A percentile compares a stretch with the other conserved stretches of the same genome.
Conservation (phyloP, 805 yeast species). For the Wickerhamomyces bovis region DNA sequence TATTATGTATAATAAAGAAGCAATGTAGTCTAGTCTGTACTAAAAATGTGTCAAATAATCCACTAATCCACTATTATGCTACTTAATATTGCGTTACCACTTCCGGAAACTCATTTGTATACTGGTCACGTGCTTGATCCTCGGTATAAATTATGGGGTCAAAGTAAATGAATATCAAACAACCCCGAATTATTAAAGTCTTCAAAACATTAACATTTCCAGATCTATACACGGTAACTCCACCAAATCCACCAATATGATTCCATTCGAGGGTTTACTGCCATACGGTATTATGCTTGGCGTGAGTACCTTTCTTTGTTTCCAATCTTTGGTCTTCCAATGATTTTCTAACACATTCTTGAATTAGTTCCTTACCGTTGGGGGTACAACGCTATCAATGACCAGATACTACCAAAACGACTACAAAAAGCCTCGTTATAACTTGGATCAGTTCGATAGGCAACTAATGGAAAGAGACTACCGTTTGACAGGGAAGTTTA, state of each 20-base stretch:
- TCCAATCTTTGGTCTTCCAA: background rate
- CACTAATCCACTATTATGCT: background rate
- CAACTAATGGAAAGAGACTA: slow-evolving; percentile 62
- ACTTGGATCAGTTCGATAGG: slow-evolving; percentile 49
- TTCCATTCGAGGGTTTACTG: slow-evolving; percentile 64
- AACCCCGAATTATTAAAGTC: background rate
- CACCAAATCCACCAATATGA: slow-evolving; percentile 31
- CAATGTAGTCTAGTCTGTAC: background rate
- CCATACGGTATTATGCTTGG: slow-evolving; percentile 55
- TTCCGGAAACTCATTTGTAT: too few species aligned
- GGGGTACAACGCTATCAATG: slow-evolving; percentile 45
- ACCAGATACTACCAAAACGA: slow-evolving; percentile 40
- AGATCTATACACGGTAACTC: background rate
- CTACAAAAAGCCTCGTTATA: slow-evolving; percentile 47
- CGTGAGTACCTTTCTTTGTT: slow-evolving; percentile 19
- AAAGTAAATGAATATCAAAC: background rate
- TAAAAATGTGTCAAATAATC: background rate
- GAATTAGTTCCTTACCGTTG: slow-evolving; percentile 39
- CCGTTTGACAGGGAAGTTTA: slow-evolving; percentile 65
- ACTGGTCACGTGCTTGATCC: background rate
- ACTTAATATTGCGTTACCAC: too few species aligned
- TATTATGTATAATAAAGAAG: slow-evolving; percentile 4
- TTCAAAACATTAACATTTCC: background rate
- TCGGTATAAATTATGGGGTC: background rate
- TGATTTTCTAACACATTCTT: background rate